Evolutionary conservation across 1,284 basidiomycete genomes (phyloP).

Genomic region (Cryptococcus sp.): DNA sequence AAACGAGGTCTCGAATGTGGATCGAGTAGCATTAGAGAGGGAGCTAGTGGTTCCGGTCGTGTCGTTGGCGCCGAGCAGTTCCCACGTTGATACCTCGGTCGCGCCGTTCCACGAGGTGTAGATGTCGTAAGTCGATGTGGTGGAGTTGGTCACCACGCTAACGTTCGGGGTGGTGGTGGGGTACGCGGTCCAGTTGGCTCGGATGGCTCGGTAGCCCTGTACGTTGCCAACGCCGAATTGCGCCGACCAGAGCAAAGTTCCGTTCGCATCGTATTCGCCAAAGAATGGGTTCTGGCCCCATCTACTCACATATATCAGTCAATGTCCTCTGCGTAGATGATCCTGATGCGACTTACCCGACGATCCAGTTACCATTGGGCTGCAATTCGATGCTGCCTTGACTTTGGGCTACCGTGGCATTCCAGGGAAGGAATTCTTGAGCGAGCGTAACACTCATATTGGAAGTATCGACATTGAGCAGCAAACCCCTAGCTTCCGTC

Average conservation of each 20-base stretch:
- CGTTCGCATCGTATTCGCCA: constrained; percentile 29
- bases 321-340: background rate
- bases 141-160: constrained; percentile 8
- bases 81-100: constrained; percentile 36
- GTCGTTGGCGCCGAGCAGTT: constrained; percentile 16
- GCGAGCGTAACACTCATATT: constrained; percentile 26
- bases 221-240: constrained; percentile 36
- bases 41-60: constrained; percentile 11
- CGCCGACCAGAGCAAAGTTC: constrained; percentile 31
- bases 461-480: constrained; percentile 31
- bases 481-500: constrained; percentile 28
- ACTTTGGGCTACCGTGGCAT: constrained; percentile 20
- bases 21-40: background rate
- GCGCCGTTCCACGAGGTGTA: constrained; percentile 46
- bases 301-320: background rate
- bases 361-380: constrained; percentile 26
- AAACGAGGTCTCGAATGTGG: constrained; percentile 32
- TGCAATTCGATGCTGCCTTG: constrained; percentile 38
- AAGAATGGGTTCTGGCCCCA: constrained; percentile 28
- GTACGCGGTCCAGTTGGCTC: constrained; percentile 31
- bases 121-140: constrained; percentile 7
- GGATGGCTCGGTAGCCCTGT: constrained; percentile 36
- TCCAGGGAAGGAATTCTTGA: constrained; percentile 27
- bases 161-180: constrained; percentile 31
- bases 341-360: constrained; percentile 16